Conservation (phyloP, 1,139 yeast species). For the Suhomyces panamericanus region DNA sequence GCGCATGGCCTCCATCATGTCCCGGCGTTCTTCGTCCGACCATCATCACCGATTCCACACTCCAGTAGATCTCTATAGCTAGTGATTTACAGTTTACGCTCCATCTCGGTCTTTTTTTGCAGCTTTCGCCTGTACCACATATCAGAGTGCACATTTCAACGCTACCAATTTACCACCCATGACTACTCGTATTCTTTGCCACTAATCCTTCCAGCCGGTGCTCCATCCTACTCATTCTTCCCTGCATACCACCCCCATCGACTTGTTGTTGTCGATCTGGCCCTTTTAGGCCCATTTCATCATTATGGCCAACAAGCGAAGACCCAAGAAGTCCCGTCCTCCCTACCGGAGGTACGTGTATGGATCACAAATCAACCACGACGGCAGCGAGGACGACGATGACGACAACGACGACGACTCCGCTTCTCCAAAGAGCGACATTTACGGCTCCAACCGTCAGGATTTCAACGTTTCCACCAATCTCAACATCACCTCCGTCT, state of each 20-base stretch:
- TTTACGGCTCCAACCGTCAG: slow-evolving; percentile 23
- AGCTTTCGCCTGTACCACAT: background rate
- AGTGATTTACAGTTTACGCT: slow-evolving; percentile 1
- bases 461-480: slow-evolving; percentile 31
- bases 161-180: background rate
- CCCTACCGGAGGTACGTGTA: slow-evolving; percentile 79
- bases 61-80: slow-evolving; percentile 4
- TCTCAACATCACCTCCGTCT: slow-evolving; percentile 34
- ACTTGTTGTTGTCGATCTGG: background rate
- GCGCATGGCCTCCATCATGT: background rate
- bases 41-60: slow-evolving; percentile 1
- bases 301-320: slow-evolving; percentile 75
- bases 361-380: slow-evolving; percentile 46
- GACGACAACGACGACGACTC: slow-evolving; percentile 20
- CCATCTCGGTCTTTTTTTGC: background rate
- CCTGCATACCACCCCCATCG: background rate
- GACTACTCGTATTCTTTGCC: background rate
- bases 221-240: background rate
- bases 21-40: background rate
- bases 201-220: background rate
- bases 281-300: background rate
- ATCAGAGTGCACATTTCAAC: background rate
- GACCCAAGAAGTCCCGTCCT: slow-evolving; percentile 78
- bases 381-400: slow-evolving; percentile 39
- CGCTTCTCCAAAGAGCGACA: background rate